These are phyloP conservation scores for Fusarium nurragi DNA, from an alignment of 2,329 filamentous ascomycete species.

Conservation along the genomic window DNA sequence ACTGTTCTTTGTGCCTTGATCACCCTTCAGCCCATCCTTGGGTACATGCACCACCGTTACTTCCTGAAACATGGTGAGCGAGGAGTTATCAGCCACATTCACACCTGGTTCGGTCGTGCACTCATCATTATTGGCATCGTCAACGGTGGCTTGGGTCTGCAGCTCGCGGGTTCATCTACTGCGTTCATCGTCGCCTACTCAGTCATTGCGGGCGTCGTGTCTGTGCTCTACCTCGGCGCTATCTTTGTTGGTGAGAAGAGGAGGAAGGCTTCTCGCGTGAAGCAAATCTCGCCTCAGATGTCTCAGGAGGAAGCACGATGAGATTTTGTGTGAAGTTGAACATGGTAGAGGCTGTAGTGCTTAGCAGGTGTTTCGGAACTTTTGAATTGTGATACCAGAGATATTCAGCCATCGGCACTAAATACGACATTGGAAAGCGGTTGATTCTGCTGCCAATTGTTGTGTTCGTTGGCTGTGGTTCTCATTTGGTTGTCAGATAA, in stretches of 20 bases:
- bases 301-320: conserved; percentile 32
- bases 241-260: conserved; percentile 27
- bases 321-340: not conserved
- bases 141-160: conserved; percentile 71
- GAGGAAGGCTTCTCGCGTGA: conserved; percentile 18
- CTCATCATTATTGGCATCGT: conserved; percentile 68
- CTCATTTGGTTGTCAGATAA: not conserved
- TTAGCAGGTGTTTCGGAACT: conserved; percentile 21
- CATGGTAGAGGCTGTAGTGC: not conserved
- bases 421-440: conserved; percentile 2
- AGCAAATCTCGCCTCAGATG: conserved; percentile 43
- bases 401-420: conserved; percentile 1
- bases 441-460: not conserved
- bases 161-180: conserved; percentile 55
- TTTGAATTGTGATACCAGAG: conserved; percentile 29
- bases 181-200: conserved; percentile 63
- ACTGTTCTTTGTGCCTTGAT: conserved; percentile 64
- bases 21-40: conserved; percentile 66
- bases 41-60: conserved; percentile 65
- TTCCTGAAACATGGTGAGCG: conserved; percentile 60
- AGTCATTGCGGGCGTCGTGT: conserved; percentile 62
- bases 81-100: conserved; percentile 62
- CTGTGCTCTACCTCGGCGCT: conserved; percentile 54
- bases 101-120: conserved; percentile 70
- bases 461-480: not conserved